Evolutionary conservation across 768 basidiomycete species (phyloP), one percentile per base, ranked within the genome.

Genomic region (Myochromella boudieri): DNA sequence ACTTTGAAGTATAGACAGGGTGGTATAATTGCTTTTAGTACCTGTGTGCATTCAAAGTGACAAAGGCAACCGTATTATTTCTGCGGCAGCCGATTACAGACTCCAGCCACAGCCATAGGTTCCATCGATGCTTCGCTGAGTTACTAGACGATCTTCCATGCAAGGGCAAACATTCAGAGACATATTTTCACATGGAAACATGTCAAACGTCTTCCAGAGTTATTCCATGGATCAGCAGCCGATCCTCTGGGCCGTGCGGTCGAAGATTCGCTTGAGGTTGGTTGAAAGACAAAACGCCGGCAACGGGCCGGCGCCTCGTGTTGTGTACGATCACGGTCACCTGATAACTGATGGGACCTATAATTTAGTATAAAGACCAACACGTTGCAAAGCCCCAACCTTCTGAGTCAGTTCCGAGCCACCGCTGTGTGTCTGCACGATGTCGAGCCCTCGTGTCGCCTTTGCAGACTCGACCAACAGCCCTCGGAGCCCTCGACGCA

Each of bases 401-500:
- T 45, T 44, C 36, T 40, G 55, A 53, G 52, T 41, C 43, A 44
- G 51, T 48, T 48, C 45, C 45, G 51, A 48, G 48, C 39, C 42
- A 31, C 44, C 43, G 48, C 37, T 50, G 51, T 6, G 50, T 47
- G 41, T 49, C 52, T 45, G 21, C 22, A 52, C 31, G 51, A 58
- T 58, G 57, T 53, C 49, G 41, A 33, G 46, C 44, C 39, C 52
- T 46, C 58, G 55, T 46, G 53, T 55, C 46, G 46, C 55, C 39
- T 49, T 59, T 37, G 53, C 48, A 43, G 52, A 59, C 52, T 53
- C 55, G 40, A 59, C 58, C 10, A 59, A 59, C 37, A 36, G 48
- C 12, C 31, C 51, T 33, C 51, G 58, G 43, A 48, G 37, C 53
- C 47, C 51, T 38, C 48, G 53, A 39, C 49, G 50, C 20, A 32